Evolutionary conservation across 345 rosid genomes (phyloP).

Genomic region (Eucalyptus pauciflora): DNA sequence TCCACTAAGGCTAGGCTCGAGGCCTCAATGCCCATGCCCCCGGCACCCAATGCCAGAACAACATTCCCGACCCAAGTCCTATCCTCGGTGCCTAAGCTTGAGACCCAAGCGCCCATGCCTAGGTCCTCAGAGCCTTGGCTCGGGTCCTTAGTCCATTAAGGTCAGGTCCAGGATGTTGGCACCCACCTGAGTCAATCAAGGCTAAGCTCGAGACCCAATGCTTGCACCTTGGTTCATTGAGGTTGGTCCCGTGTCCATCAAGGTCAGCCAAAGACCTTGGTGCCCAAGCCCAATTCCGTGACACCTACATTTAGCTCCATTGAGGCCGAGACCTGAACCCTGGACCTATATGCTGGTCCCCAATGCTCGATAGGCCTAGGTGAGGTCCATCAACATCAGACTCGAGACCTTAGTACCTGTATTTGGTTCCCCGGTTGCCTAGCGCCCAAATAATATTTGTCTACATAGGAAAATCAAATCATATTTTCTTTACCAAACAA

Average conservation of each 20-base stretch:
- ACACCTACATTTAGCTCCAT: too few relatives aligned
- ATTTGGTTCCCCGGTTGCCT: background rate
- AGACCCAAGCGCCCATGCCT: too few relatives aligned
- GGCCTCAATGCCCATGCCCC: too few relatives aligned
- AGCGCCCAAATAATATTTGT: background rate
- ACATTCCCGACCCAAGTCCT: too few relatives aligned
- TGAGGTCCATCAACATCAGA: too few relatives aligned
- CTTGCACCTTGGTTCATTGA: background rate
- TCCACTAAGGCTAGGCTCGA: fast-evolving
- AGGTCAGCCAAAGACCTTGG: too few relatives aligned
- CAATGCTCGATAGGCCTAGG: too few relatives aligned
- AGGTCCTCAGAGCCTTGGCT: fast-evolving
- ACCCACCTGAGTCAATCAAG: too few relatives aligned
- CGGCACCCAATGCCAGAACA: too few relatives aligned
- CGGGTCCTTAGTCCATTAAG: background rate
- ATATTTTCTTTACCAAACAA: background rate
- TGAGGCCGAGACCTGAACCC: fast-evolving
- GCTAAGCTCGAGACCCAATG: background rate
- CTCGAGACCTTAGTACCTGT: background rate
- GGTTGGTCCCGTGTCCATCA: too few relatives aligned
- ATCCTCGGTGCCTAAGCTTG: too few relatives aligned
- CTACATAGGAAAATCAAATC: background rate
- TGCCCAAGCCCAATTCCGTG: fast-evolving
- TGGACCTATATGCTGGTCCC: too few relatives aligned
- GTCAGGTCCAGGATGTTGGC: fast-evolving